Conservation (phyloP, 2,329 filamentous ascomycete species). For the Davidsoniella virescens region DNA sequence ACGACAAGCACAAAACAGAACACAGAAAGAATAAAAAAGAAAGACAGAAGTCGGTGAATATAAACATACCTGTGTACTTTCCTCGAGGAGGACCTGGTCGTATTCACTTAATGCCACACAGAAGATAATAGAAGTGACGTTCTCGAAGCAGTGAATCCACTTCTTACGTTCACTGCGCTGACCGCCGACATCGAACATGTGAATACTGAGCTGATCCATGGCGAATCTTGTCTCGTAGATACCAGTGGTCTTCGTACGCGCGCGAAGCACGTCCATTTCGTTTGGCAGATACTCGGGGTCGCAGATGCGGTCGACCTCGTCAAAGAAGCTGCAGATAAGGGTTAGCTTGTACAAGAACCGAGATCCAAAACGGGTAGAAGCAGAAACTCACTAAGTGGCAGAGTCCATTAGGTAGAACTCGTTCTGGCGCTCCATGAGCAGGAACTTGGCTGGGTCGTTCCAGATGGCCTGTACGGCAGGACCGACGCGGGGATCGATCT, state of each 20-base stretch:
- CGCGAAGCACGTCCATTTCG: slow-evolving; percentile 87
- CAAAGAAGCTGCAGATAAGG: slow-evolving; percentile 60
- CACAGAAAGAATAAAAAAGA: background rate
- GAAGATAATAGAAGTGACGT: slow-evolving; percentile 98
- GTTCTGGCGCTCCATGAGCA: slow-evolving; percentile 80
- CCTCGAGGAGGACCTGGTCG: slow-evolving; percentile 89
- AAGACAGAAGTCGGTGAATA: slow-evolving; percentile 2
- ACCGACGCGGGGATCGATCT: slow-evolving; percentile 66
- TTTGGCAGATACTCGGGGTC: slow-evolving; percentile 73
- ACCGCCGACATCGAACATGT: slow-evolving; percentile 98
- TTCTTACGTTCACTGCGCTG: slow-evolving; percentile 97
- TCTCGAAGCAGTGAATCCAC: slow-evolving; percentile 99
- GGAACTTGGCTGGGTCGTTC: slow-evolving; percentile 71
- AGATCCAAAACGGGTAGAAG: background rate
- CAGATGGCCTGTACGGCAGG: slow-evolving; percentile 74
- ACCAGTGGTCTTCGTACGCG: slow-evolving; percentile 93
- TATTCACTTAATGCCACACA: slow-evolving; percentile 97
- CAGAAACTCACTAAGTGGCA: slow-evolving; percentile 68
- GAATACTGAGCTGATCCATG: slow-evolving; percentile 97
- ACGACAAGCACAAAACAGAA: background rate
- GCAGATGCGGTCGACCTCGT: slow-evolving; percentile 76
- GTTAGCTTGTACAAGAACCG: background rate
- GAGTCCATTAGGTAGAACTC: slow-evolving; percentile 99
- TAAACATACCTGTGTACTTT: slow-evolving; percentile 80
- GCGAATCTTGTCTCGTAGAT: slow-evolving; percentile 98